These are phyloP conservation scores for Talaromyces proteolyticus DNA, from an alignment of 495 filamentous ascomycete genomes.

Conservation along the genomic window DNA sequence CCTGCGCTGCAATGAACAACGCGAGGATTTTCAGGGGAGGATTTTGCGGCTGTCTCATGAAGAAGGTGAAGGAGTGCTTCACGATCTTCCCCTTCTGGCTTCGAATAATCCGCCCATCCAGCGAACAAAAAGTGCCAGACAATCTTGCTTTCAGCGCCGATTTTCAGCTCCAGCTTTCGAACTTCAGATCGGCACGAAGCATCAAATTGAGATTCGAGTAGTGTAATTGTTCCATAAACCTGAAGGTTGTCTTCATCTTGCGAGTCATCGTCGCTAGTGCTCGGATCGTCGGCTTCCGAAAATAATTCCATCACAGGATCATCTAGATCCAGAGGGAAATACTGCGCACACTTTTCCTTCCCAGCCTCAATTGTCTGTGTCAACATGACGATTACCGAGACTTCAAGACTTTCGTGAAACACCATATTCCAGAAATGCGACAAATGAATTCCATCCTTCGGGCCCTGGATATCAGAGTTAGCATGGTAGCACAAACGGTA, in stretches of 20 bases:
- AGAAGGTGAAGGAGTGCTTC: conserved; percentile 74
- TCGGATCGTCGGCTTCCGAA: conserved; percentile 40
- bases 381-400: conserved; percentile 91
- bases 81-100: conserved; percentile 75
- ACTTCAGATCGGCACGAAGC: conserved; percentile 46
- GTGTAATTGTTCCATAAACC: conserved; percentile 35
- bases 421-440: conserved; percentile 96
- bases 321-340: conserved; percentile 65
- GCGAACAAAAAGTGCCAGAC: conserved; percentile 90
- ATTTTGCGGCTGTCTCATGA: conserved; percentile 66
- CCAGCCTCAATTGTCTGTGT: conserved; percentile 80
- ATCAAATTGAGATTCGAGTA: conserved; percentile 42
- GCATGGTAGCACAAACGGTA: background rate
- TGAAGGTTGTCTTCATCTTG: conserved; percentile 10
- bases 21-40: conserved; percentile 64
- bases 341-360: conserved; percentile 87
- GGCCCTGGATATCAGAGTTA: too few relatives aligned
- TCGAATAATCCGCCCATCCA: conserved; percentile 90
- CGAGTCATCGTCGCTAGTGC: conserved; percentile 18
- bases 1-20: conserved; percentile 93
- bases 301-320: conserved; percentile 55
- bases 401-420: conserved; percentile 71
- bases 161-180: conserved; percentile 46
- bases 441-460: conserved; percentile 59
- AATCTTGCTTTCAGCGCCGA: conserved; percentile 57